A percentile compares a stretch with the other conserved stretches of the same genome.
Evolutionary conservation across 2,329 filamentous ascomycete species (phyloP).

Genomic region (Neodidymelliopsis sp.): DNA sequence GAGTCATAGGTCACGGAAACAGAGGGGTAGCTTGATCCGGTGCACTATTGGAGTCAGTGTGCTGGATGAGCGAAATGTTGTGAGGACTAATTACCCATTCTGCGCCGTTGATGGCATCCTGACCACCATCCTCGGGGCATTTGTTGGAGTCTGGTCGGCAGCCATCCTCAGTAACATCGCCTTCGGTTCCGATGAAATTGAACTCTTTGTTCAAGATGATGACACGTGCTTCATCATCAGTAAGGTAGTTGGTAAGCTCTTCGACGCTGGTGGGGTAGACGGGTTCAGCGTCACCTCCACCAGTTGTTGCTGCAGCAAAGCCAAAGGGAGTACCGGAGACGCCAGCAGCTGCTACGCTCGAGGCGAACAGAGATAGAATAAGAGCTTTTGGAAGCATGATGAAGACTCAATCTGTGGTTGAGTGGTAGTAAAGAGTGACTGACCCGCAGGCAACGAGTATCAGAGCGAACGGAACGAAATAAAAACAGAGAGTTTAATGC

Average conservation of each 20-base stretch:
- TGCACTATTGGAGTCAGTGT: conserved; percentile 10
- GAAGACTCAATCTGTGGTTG: background rate
- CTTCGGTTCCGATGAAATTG: conserved; percentile 36
- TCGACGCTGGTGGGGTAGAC: conserved; percentile 22
- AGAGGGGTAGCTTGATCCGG: conserved; percentile 22
- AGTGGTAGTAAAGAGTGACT: conserved; percentile 17
- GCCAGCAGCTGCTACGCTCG: conserved; percentile 16
- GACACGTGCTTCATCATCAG: conserved; percentile 43
- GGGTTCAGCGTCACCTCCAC: conserved; percentile 25
- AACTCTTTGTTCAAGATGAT: conserved; percentile 48
- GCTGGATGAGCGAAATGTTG: background rate
- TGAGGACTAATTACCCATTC: conserved; percentile 19
- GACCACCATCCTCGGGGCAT: conserved; percentile 62
- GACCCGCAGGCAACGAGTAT: conserved; percentile 6
- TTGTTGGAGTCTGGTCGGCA: conserved; percentile 52
- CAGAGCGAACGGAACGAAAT: conserved; percentile 10
- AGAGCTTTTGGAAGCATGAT: conserved; percentile 19
- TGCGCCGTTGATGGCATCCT: conserved; percentile 64
- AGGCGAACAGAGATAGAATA: conserved; percentile 14
- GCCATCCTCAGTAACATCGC: conserved; percentile 26
- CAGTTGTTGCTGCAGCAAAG: conserved; percentile 25
- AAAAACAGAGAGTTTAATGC: background rate
- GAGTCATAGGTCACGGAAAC: conserved; percentile 42
- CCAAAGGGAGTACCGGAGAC: conserved; percentile 24
- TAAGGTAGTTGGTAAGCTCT: conserved; percentile 38